A percentile compares a stretch with the other conserved stretches of the same genome.
Conservation (phyloP, 2,329 filamentous ascomycete genomes). For the Fusarium paranaense region DNA sequence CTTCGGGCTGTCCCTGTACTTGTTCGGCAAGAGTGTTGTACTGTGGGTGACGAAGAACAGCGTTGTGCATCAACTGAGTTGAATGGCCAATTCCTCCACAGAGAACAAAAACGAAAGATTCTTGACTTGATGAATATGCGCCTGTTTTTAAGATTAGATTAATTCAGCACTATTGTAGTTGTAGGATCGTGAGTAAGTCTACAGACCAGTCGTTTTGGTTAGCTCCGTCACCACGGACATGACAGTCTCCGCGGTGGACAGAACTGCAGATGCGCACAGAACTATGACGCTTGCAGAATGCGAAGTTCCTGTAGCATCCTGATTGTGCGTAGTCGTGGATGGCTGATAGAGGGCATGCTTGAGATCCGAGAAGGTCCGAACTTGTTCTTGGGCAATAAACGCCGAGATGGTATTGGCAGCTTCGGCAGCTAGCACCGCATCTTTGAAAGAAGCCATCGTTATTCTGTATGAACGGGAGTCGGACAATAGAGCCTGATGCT, state of each 20-base stretch:
- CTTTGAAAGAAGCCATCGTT: background rate
- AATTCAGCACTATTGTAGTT: background rate
- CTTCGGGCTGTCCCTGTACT: slow-evolving; percentile 26
- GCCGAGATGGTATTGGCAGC: slow-evolving; percentile 25
- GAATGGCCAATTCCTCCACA: slow-evolving; percentile 40
- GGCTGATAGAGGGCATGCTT: background rate
- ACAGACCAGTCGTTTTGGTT: slow-evolving; percentile 1
- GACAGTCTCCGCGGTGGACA: slow-evolving; percentile 27
- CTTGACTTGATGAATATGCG: background rate
- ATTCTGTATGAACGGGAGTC: background rate
- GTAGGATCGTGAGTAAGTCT: too few species aligned
- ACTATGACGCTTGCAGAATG: slow-evolving; percentile 16
- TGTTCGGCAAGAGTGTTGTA: slow-evolving; percentile 17
- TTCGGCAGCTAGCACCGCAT: background rate
- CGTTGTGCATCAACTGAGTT: slow-evolving; percentile 34
- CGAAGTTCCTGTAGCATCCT: background rate
- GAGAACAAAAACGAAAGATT: slow-evolving; percentile 20
- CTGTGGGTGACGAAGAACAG: slow-evolving; percentile 25
- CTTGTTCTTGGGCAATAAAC: slow-evolving; percentile 32
- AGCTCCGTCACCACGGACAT: slow-evolving; percentile 12
- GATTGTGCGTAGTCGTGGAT: background rate
- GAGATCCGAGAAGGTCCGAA: slow-evolving; percentile 14
- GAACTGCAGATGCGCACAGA: slow-evolving; percentile 33
- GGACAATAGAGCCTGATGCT: background rate
- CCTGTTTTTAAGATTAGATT: background rate